Base-by-base conservation (phyloP, 108 stramenopile species). In the Heterococcus sp. region DNA sequence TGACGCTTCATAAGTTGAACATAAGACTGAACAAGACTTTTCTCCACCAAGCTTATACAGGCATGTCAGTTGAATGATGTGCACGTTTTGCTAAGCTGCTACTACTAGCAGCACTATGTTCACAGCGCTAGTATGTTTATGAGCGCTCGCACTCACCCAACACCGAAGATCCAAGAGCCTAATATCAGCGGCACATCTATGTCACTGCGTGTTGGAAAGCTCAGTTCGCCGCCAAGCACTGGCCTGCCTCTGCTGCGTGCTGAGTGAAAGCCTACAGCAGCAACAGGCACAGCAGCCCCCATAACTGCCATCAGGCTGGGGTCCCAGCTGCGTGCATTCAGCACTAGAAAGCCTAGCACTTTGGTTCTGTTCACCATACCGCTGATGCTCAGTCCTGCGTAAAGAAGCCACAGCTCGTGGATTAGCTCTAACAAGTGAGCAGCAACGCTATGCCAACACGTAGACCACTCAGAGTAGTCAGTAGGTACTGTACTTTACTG, bases 101-200 rank as follows among this genome's bases (percentile, higher is more conserved):
- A 69, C 29, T 58, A 58, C 76, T 1, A 68, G 67, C 35, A 77
- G 38, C 5, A 77, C 31, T 2, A 69, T 69, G 2, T 68, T 68
- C 33, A 68, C 76, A 2, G 76, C 69, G 38, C 76, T 70, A 28
- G n/a, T n/a, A n/a, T n/a, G n/a, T n/a, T n/a, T n/a, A 77, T 32
- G 1, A 68, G 69, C 2, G 31, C 27, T 69, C 28, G 4, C 0
- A 68, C 76, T 69, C 76, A 77, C 3, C 76, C 76, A 27, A 66
- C 32, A 69, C 76, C 76, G 21, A 77, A 77, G 3, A 77, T 28
- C 76, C 76, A 77, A 21, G 68, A 68, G 31, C 76, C 76, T 28
- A 77, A 30, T 27, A 77, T 58, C 29, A 77, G 68, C 32, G 76
- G 76, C 0, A 77, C 32, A 69, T 77, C 76, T 40, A 77, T 29